phyloP scores from a whole-genome alignment of 176 grass and related monocot species.

The Saccharum spontaneum region DNA sequence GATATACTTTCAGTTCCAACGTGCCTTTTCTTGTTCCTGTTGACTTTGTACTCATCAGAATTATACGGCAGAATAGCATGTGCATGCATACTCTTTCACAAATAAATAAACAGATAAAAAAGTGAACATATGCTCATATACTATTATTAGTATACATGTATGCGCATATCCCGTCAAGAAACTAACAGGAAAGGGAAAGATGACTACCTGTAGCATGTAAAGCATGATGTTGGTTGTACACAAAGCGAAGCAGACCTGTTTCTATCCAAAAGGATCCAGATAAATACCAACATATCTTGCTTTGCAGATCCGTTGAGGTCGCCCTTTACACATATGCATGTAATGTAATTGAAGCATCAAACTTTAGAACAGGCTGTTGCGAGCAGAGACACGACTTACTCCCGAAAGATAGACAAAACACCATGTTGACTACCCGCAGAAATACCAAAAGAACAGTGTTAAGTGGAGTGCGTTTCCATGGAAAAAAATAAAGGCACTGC shows the following conservation, averaged over 20 bases:
- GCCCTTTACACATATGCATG: neutral
- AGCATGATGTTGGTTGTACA: neutral
- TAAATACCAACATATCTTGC: constrained; percentile 17
- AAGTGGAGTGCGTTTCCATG: neutral
- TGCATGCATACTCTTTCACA: neutral
- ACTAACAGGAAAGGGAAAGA: neutral
- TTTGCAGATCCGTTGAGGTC: constrained; percentile 31
- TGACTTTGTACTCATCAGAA: neutral
- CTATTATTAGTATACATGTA: too few species aligned
- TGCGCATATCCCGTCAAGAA: neutral
- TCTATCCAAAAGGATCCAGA: constrained; percentile 18
- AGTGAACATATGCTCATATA: neutral
- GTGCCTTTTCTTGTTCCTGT: neutral
- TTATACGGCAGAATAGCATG: neutral
- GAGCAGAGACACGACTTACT: neutral
- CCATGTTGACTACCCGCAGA: constrained; percentile 19
- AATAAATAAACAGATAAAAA: neutral
- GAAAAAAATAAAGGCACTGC: neutral
- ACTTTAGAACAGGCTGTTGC: neutral
- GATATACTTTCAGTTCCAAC: neutral
- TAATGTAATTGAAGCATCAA: constrained; percentile 12
- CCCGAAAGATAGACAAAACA: constrained; percentile 21
- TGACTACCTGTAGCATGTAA: neutral
- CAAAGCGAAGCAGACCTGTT: constrained; percentile 32
- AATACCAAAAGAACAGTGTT: neutral